Evolutionary conservation across 805 yeast genomes (phyloP).

Genomic region (Kuraishia floccosa): DNA sequence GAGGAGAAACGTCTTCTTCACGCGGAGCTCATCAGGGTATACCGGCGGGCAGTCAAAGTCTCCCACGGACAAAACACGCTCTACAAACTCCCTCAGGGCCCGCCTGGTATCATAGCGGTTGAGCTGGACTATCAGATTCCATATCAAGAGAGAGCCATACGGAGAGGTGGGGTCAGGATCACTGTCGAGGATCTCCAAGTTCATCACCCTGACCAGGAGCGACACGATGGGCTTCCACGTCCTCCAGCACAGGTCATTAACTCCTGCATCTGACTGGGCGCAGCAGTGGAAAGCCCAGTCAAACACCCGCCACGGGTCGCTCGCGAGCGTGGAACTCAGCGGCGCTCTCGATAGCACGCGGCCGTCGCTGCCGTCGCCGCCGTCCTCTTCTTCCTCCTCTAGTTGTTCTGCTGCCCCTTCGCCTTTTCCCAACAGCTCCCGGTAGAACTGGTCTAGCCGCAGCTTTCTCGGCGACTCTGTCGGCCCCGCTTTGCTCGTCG

Average conservation of each 20-base stretch:
- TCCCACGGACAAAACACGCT: neutral
- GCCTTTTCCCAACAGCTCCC: too few species aligned
- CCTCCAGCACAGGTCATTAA: constrained; percentile 1
- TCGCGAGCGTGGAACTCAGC: too few species aligned
- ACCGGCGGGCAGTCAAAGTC: neutral
- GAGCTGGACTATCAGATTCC: neutral
- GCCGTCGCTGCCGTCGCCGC: too few species aligned
- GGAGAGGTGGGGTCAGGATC: too few species aligned
- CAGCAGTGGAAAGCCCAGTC: constrained; percentile 1
- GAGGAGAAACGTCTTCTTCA: neutral
- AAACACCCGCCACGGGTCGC: constrained; percentile 1
- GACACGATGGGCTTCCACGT: constrained; percentile 2
- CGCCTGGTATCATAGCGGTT: neutral
- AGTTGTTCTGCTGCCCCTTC: too few species aligned
- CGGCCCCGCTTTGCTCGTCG: too few species aligned
- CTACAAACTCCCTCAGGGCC: constrained; percentile 1
- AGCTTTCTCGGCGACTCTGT: too few species aligned
- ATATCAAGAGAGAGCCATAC: too few species aligned
- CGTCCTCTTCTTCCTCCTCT: too few species aligned
- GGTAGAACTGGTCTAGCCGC: too few species aligned
- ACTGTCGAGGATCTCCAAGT: neutral
- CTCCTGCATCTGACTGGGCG: too few species aligned
- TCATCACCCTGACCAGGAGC: neutral
- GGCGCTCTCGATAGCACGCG: too few species aligned
- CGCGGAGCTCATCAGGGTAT: constrained; percentile 1